phyloP scores from a whole-genome alignment of 192 early-diverging fungal genomes.

The Coemansia sp. region DNA sequence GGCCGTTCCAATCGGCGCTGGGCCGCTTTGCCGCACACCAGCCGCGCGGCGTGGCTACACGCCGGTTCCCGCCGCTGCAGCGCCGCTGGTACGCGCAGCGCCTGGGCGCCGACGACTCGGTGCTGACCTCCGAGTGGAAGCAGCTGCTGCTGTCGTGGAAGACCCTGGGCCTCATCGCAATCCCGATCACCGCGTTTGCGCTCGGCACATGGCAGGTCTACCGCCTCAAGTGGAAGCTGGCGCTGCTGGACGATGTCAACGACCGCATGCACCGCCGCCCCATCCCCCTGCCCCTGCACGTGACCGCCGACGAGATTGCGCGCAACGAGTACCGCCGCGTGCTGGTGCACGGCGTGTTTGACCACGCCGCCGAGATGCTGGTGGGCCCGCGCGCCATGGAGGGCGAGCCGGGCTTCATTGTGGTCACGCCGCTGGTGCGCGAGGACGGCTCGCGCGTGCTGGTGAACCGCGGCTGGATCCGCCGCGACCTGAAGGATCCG shows the following conservation, averaged over 20 bases:
- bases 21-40: background rate
- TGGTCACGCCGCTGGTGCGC: slow-evolving; percentile 72
- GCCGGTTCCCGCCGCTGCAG: background rate
- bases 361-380: slow-evolving; percentile 75
- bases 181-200: slow-evolving; percentile 54
- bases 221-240: slow-evolving; percentile 82
- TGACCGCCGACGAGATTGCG: slow-evolving; percentile 52
- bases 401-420: slow-evolving; percentile 65
- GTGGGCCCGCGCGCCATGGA: slow-evolving; percentile 72
- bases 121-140: slow-evolving; percentile 39
- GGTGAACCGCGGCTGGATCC: slow-evolving; percentile 88
- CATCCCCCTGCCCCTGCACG: slow-evolving; percentile 63
- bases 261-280: slow-evolving; percentile 64
- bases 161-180: slow-evolving; percentile 36
- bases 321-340: slow-evolving; percentile 78
- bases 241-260: slow-evolving; percentile 65
- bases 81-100: slow-evolving; percentile 29
- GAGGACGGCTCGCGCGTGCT: slow-evolving; percentile 69
- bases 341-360: slow-evolving; percentile 61
- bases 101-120: slow-evolving; percentile 46
- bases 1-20: slow-evolving; percentile 3
- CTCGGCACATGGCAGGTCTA: slow-evolving; percentile 87
- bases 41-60: background rate
- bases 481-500: slow-evolving; percentile 61
- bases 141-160: slow-evolving; percentile 49